A percentile compares a stretch with the other conserved stretches of the same genome.
phyloP scores from a whole-genome alignment of 176 grass and related monocot genomes.

The Triticum dicoccoides region DNA sequence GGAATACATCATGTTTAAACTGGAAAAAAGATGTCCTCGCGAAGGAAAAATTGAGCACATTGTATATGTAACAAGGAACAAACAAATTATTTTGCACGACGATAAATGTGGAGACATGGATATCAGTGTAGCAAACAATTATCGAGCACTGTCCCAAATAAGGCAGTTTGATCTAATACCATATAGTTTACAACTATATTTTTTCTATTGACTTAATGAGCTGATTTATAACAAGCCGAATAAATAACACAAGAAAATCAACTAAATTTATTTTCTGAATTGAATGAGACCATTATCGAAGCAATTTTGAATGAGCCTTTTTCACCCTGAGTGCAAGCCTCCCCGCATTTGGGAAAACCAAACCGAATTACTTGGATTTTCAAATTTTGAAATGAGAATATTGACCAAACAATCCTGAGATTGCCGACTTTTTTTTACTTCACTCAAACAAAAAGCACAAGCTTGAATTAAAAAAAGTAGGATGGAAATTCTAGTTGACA shows the following conservation, averaged over 20 bases:
- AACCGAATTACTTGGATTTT: neutral
- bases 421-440: neutral
- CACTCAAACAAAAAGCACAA: neutral
- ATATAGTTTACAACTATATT: neutral
- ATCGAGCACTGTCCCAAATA: neutral
- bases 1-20: slow-evolving; percentile 2
- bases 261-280: neutral
- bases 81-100: neutral
- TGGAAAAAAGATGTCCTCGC: neutral
- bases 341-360: neutral
- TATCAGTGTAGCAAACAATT: neutral
- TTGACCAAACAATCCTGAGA: neutral
- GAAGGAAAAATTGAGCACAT: neutral
- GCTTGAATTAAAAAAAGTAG: neutral
- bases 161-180: neutral
- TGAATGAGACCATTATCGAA: neutral
- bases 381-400: neutral
- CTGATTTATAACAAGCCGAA: neutral
- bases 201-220: neutral
- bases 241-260: neutral
- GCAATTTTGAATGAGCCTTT: neutral
- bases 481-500: neutral
- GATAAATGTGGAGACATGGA: neutral
- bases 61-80: neutral
- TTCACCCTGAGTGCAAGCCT: neutral